Evolutionary conservation across 1,139 yeast species (phyloP).

Genomic region (Suhomyces ambrosiae): DNA sequence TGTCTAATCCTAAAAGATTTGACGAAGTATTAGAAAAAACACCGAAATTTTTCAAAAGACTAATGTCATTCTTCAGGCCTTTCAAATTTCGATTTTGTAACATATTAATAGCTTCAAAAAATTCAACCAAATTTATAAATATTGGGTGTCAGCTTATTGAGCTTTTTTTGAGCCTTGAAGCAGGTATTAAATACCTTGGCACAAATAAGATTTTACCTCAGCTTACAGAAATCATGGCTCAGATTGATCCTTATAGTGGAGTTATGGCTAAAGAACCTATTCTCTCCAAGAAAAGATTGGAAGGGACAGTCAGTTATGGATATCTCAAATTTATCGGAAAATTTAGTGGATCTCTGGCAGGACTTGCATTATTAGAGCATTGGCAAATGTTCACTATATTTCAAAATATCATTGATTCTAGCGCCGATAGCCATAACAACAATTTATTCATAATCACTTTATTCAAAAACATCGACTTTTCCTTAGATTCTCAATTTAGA

Average conservation of each 20-base stretch:
- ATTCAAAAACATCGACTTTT: constrained; percentile 63
- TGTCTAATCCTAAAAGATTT: constrained; percentile 66
- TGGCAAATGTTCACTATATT: constrained; percentile 86
- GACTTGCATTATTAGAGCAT: constrained; percentile 67
- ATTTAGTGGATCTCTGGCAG: constrained; percentile 59
- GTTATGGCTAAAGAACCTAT: constrained; percentile 73
- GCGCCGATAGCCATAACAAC: constrained; percentile 39
- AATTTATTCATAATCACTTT: constrained; percentile 62
- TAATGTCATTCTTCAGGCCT: constrained; percentile 88
- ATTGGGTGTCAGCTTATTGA: constrained; percentile 76
- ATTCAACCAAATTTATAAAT: constrained; percentile 57
- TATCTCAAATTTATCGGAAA: constrained; percentile 79
- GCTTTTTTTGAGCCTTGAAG: constrained; percentile 59
- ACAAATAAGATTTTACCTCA: constrained; percentile 83
- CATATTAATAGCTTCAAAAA: constrained; percentile 38
- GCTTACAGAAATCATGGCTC: constrained; percentile 84
- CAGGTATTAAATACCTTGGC: constrained; percentile 68
- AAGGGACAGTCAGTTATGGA: constrained; percentile 69
- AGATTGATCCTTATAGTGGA: constrained; percentile 80
- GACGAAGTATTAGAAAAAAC: constrained; percentile 76
- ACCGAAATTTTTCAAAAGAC: constrained; percentile 80
- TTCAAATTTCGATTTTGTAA: constrained; percentile 83
- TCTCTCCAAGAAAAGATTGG: constrained; percentile 61
- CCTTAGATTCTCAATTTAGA: constrained; percentile 66
- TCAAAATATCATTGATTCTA: constrained; percentile 66